A percentile compares a stretch with the other conserved stretches of the same genome.
These are phyloP conservation scores for Cenchrus americanus DNA, from an alignment of 176 grass and related monocot genomes.

Conservation along the genomic window DNA sequence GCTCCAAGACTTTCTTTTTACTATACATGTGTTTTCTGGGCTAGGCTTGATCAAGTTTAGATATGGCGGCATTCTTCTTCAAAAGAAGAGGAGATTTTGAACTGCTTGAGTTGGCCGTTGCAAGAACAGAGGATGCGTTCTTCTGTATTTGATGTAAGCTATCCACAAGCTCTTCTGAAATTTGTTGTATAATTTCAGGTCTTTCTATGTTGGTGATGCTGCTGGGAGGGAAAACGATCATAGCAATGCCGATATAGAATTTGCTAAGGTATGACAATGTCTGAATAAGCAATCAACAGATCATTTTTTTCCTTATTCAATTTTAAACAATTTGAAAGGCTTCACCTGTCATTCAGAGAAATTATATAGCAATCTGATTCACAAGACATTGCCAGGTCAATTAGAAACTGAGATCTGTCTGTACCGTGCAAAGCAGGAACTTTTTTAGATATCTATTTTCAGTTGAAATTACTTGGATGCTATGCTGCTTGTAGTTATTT, in stretches of 20 bases:
- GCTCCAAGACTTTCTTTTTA: background rate
- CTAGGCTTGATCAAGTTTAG: constrained; percentile 9
- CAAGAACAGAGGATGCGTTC: background rate
- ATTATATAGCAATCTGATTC: background rate
- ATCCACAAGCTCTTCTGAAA: constrained; percentile 20
- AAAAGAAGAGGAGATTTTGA: background rate
- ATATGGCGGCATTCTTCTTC: background rate
- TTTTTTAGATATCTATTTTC: background rate
- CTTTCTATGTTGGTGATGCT: constrained; percentile 96
- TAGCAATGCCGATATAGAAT: constrained; percentile 79
- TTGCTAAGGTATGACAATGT: constrained; percentile 63
- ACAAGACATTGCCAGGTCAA: background rate
- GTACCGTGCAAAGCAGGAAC: constrained; percentile 5
- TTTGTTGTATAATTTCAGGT: constrained; percentile 57
- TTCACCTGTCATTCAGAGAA: constrained; percentile 2
- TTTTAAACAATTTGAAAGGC: constrained; percentile 28
- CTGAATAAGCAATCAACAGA: background rate
- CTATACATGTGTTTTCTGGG: background rate
- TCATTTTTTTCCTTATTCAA: constrained; percentile 1
- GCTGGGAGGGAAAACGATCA: constrained; percentile 82
- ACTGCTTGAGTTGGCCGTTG: constrained; percentile 2
- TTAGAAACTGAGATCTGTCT: background rate
- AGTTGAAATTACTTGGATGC: background rate
- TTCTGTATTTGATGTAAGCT: background rate
- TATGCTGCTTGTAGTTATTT: background rate